Base-by-base conservation (phyloP, 257 asterid genomes). In the Jacaranda copaia region DNA sequence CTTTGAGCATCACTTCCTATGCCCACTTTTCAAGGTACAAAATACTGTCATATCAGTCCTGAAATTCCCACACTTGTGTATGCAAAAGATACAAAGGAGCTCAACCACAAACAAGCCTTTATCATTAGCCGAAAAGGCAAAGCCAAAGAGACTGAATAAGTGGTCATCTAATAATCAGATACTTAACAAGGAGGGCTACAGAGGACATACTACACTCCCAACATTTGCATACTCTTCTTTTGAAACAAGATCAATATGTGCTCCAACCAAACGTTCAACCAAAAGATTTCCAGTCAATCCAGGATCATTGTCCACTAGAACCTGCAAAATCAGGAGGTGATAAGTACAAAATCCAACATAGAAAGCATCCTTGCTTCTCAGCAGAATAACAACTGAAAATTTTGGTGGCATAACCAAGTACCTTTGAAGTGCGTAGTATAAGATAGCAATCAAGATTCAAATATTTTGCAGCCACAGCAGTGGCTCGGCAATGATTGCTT, bases 401-500 rank as follows among this genome's bases (percentile, higher is more conserved):
- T 36, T 46, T 40, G 59, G 73, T 36, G 46, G 68, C 20, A 36
- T 11, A 60, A 68, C 8, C 5, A 75, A 18, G 61, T 84, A 93
- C 99, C 98, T 93, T 90, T 51, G 99, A 96, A 79, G 98, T 96
- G 70, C 96, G 97, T 57, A 96, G 82, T 52, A 96, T 91, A 56
- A 96, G 97, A 91, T 81, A 90, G 69, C 91, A 91, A 77, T 90
- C 98, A 7, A 96, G 97, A 82, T 91, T 91, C 81, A 96, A 82
- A 83, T 96, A 96, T 81, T 85, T 93, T 77, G 98, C 93, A 58
- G 98, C 99, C 7, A 93, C 99, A 49, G 99, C 97, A 73, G 99
- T 93, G 70, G 99, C 97, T 20, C 99, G 93, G 68, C 99, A 96
- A 78, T 96, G 99, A 73, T 96, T 96, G 83, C 99, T 96, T 80